These are phyloP conservation scores for Xylaria multiplex DNA, from an alignment of 2,329 filamentous ascomycete genomes.

Conservation along the genomic window DNA sequence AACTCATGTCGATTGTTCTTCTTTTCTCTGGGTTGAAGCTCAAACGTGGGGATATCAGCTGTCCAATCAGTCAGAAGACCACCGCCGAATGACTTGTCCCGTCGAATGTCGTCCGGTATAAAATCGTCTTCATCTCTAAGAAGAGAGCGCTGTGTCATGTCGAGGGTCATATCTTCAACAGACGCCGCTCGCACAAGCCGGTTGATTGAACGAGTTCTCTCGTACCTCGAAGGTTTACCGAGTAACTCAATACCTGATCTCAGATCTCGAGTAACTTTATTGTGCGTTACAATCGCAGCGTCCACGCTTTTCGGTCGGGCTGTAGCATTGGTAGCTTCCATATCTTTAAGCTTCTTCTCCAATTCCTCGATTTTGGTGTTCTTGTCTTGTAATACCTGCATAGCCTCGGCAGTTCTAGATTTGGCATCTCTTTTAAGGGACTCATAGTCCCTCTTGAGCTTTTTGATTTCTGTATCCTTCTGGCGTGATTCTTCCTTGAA, in stretches of 20 bases:
- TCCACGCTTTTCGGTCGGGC: slow-evolving; percentile 31
- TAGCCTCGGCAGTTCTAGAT: slow-evolving; percentile 63
- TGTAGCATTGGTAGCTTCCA: slow-evolving; percentile 51
- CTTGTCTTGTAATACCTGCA: slow-evolving; percentile 64
- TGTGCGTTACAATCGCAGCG: slow-evolving; percentile 35
- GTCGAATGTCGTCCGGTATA: slow-evolving; percentile 11
- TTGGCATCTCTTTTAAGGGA: slow-evolving; percentile 64
- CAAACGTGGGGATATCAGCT: slow-evolving; percentile 47
- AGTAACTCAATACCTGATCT: slow-evolving; percentile 44
- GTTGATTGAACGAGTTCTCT: slow-evolving; percentile 33
- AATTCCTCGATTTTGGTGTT: slow-evolving; percentile 67
- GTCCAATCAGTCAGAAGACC: slow-evolving; percentile 42
- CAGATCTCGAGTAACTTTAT: slow-evolving; percentile 42
- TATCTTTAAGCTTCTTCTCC: slow-evolving; percentile 61
- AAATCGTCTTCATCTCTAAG: slow-evolving; percentile 34
- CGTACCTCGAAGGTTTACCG: slow-evolving; percentile 40
- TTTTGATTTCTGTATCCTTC: slow-evolving; percentile 62
- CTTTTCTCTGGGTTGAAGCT: slow-evolving; percentile 43
- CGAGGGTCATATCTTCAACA: slow-evolving; percentile 45
- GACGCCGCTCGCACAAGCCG: slow-evolving; percentile 40
- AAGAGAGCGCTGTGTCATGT: slow-evolving; percentile 44
- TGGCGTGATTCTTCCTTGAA: slow-evolving; percentile 56
- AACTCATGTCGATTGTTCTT: slow-evolving; percentile 38
- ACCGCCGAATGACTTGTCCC: slow-evolving; percentile 12
- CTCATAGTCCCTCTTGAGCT: slow-evolving; percentile 63